Conservation (phyloP, 169 alveolate species). For the Cytauxzoon felis region DNA sequence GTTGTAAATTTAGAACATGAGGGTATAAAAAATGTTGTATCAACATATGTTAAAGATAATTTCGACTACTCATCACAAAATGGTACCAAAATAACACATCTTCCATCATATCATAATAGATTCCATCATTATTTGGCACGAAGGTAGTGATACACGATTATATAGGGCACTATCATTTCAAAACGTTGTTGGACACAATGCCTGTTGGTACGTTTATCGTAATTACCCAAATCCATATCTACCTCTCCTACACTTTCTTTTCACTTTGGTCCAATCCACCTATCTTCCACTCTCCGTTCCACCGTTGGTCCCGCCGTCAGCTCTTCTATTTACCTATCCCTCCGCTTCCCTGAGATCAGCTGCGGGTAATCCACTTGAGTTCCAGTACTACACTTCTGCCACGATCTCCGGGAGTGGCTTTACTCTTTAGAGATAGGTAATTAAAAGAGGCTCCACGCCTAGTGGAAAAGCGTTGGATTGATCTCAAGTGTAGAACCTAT, state of each 20-base stretch:
- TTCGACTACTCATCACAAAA: conserved; percentile 60
- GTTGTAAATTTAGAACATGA: conserved; percentile 53
- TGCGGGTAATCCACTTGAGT: too few species aligned
- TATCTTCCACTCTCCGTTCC: too few species aligned
- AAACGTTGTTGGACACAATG: conserved; percentile 52
- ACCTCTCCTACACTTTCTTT: background rate
- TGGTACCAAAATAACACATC: conserved; percentile 19
- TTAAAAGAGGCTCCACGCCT: too few species aligned
- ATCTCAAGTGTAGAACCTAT: too few species aligned
- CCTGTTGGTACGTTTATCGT: conserved; percentile 39
- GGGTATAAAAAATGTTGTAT: conserved; percentile 22
- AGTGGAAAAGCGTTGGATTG: too few species aligned
- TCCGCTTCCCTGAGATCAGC: too few species aligned
- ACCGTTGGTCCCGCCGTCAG: too few species aligned
- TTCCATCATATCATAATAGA: conserved; percentile 3
- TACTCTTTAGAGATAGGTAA: too few species aligned
- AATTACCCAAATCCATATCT: background rate
- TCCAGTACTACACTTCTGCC: too few species aligned
- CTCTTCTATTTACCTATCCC: too few species aligned
- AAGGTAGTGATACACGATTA: conserved; percentile 38
- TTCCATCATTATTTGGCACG: conserved; percentile 64
- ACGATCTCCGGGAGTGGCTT: too few species aligned
- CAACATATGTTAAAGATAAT: conserved; percentile 39
- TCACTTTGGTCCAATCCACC: too few species aligned
- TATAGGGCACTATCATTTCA: conserved; percentile 62